phyloP scores from a whole-genome alignment of 148 eudicot genomes.

The Suaeda aralocaspica region DNA sequence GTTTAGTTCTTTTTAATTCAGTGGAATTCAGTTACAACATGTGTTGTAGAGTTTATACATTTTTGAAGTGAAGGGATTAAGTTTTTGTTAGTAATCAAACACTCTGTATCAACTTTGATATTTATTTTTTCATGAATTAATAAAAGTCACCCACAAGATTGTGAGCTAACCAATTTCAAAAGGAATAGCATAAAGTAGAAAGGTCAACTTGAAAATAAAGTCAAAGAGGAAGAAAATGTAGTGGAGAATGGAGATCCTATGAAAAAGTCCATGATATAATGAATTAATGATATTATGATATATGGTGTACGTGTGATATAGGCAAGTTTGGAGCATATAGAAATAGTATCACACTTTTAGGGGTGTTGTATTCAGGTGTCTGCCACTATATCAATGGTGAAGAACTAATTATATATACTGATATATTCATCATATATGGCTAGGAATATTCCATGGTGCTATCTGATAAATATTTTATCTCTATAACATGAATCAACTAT shows the following conservation, averaged over 20 bases:
- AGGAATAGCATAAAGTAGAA: background rate
- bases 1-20: too few relatives aligned
- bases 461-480: background rate
- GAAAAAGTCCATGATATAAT: background rate
- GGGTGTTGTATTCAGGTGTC: conserved; percentile 14
- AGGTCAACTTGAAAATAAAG: background rate
- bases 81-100: too few relatives aligned
- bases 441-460: background rate
- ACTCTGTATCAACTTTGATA: too few relatives aligned
- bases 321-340: background rate
- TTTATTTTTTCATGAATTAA: too few relatives aligned
- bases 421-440: background rate
- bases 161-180: background rate
- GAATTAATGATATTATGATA: background rate
- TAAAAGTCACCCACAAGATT: background rate
- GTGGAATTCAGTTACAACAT: too few relatives aligned
- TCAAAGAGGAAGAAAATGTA: background rate
- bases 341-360: background rate
- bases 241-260: conserved; percentile 1
- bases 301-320: background rate
- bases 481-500: background rate
- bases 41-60: too few relatives aligned
- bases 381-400: conserved; percentile 10
- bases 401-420: too few relatives aligned
- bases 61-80: too few relatives aligned